Conservation (phyloP, 768 basidiomycete genomes). For the Dentipellis fragilis region DNA sequence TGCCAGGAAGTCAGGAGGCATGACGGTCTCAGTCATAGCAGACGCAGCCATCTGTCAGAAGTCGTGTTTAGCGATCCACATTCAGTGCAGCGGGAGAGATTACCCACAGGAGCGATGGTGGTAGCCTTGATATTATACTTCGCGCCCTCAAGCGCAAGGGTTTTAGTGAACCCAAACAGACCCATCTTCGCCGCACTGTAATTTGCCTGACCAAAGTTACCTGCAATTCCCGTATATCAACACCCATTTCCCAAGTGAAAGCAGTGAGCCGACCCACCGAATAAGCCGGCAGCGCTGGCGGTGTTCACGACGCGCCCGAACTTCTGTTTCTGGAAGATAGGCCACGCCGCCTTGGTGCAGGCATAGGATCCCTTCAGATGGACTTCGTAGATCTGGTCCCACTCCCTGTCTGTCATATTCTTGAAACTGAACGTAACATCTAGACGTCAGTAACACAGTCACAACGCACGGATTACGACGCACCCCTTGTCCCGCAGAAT, state of each 20-base stretch:
- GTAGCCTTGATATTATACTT: constrained; percentile 85
- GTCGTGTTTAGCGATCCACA: not conserved
- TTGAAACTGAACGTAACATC: constrained; percentile 54
- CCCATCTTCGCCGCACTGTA: constrained; percentile 99
- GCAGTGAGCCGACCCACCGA: constrained; percentile 40
- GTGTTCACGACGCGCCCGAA: constrained; percentile 93
- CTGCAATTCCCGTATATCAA: constrained; percentile 23
- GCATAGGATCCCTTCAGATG: constrained; percentile 92
- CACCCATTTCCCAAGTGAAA: not conserved
- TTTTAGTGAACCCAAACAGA: constrained; percentile 85
- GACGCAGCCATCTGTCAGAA: constrained; percentile 80
- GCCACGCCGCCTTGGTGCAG: constrained; percentile 94
- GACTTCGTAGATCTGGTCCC: constrained; percentile 80
- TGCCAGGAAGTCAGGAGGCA: constrained; percentile 91
- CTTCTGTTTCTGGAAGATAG: constrained; percentile 87
- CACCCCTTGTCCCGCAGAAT: constrained; percentile 77
- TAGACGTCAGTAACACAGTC: not conserved
- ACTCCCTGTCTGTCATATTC: constrained; percentile 94
- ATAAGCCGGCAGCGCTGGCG: constrained; percentile 89
- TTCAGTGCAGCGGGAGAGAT: not conserved
- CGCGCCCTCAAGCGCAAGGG: constrained; percentile 83
- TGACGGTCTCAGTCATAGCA: constrained; percentile 89
- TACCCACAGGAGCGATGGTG: constrained; percentile 80
- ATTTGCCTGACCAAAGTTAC: constrained; percentile 95
- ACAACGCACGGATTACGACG: constrained; percentile 11